Percentiles rank a stretch among this genome's conserved stretches.
phyloP scores from a whole-genome alignment of 352 stramenopile genomes.

The Phytopythium mirpurense region DNA sequence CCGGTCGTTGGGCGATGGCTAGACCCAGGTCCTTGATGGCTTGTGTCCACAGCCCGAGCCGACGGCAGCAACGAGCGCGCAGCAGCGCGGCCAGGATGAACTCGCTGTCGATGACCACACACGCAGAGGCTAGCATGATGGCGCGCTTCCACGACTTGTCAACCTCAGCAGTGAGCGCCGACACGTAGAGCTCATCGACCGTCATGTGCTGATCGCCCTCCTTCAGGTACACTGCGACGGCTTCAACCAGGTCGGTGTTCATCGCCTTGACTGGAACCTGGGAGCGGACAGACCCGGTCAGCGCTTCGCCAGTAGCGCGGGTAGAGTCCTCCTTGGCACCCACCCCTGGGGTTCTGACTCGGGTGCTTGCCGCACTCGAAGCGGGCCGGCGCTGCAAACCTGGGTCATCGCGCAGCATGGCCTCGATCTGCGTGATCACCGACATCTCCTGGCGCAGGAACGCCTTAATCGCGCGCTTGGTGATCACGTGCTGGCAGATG shows the following conservation, averaged over 20 bases:
- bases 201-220: slow-evolving; percentile 54
- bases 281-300: neutral
- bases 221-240: slow-evolving; percentile 41
- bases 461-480: slow-evolving; percentile 59
- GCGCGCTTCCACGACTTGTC: slow-evolving; percentile 64
- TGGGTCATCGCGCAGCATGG: slow-evolving; percentile 36
- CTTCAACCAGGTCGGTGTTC: slow-evolving; percentile 33
- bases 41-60: slow-evolving; percentile 67
- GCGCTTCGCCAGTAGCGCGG: neutral
- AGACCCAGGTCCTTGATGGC: slow-evolving; percentile 63
- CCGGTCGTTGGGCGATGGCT: slow-evolving; percentile 34
- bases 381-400: slow-evolving; percentile 25
- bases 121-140: slow-evolving; percentile 66
- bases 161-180: slow-evolving; percentile 42
- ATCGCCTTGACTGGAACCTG: slow-evolving; percentile 44
- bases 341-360: neutral
- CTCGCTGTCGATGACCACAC: slow-evolving; percentile 60
- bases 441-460: slow-evolving; percentile 58
- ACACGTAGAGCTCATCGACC: slow-evolving; percentile 55
- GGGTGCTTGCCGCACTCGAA: neutral
- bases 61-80: slow-evolving; percentile 59
- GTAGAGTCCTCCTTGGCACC: neutral
- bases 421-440: slow-evolving; percentile 53
- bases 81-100: slow-evolving; percentile 53
- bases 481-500: slow-evolving; percentile 71